A percentile compares a stretch with the other conserved stretches of the same genome.
phyloP scores from a whole-genome alignment of 2,329 filamentous ascomycete species.

The Fusarium sp. region DNA sequence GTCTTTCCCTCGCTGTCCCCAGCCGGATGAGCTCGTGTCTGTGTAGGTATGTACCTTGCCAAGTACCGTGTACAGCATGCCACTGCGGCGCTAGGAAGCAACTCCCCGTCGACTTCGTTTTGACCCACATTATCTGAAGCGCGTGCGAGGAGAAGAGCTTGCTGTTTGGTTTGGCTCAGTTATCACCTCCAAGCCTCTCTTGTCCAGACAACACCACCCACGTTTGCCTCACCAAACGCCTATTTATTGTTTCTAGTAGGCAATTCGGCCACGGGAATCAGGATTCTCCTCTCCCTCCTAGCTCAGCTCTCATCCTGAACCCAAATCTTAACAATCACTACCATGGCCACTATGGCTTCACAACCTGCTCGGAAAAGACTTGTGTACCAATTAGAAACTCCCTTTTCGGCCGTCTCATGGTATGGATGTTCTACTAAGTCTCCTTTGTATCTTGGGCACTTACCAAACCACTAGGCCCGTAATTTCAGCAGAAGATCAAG shows the following conservation, averaged over 20 bases:
- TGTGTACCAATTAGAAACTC: constrained; percentile 76
- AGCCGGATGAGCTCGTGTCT: neutral
- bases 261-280: neutral
- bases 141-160: constrained; percentile 25
- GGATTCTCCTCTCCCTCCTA: neutral
- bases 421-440: constrained; percentile 52
- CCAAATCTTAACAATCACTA: neutral
- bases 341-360: constrained; percentile 47
- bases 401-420: constrained; percentile 75
- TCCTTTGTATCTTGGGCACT: neutral
- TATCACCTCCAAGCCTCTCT: neutral
- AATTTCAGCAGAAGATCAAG: constrained; percentile 71
- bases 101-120: constrained; percentile 25
- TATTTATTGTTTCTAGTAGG: neutral
- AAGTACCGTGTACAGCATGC: too few species aligned
- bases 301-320: neutral
- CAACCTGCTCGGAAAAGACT: constrained; percentile 66
- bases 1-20: neutral
- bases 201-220: neutral
- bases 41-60: too few species aligned
- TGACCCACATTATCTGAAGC: constrained; percentile 31
- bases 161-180: neutral
- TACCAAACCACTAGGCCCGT: constrained; percentile 67
- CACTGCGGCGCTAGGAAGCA: constrained; percentile 34
- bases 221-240: neutral